A percentile compares a stretch with the other conserved stretches of the same genome.
Evolutionary conservation across 2,329 filamentous ascomycete species (phyloP).

Genomic region (Monosporascus sp.): DNA sequence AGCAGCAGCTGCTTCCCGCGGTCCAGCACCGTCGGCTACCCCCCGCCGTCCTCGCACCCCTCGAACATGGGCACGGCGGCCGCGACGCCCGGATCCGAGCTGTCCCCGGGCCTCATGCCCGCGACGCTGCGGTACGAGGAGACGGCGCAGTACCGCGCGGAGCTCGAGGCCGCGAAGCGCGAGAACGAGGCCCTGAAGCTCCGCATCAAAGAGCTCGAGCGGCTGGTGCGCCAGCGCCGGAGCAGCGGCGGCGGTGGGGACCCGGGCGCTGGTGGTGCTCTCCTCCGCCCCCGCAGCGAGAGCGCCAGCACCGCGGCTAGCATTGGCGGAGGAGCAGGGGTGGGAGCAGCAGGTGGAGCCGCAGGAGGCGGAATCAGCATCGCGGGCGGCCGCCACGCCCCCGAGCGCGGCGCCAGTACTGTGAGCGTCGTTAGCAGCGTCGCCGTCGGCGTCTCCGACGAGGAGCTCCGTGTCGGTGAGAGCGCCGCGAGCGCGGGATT

Average conservation of each 20-base stretch:
- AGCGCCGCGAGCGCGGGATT: conserved; percentile 50
- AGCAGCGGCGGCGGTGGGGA: conserved; percentile 33
- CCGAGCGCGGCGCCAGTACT: conserved; percentile 42
- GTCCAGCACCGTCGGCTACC: conserved; percentile 19
- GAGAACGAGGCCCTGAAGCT: conserved; percentile 60
- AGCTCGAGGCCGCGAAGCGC: conserved; percentile 56
- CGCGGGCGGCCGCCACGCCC: conserved; percentile 38
- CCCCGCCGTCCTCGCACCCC: conserved; percentile 11
- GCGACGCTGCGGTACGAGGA: conserved; percentile 59
- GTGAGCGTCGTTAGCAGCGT: conserved; percentile 40
- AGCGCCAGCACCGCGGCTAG: conserved; percentile 51
- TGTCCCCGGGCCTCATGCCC: conserved; percentile 50
- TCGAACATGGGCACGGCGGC: conserved; percentile 36
- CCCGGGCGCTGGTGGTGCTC: neutral
- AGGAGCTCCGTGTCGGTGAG: conserved; percentile 57
- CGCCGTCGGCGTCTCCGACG: conserved; percentile 52
- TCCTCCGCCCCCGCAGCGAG: conserved; percentile 35
- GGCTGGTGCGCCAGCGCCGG: conserved; percentile 43
- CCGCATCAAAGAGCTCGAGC: conserved; percentile 58
- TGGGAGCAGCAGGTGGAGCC: conserved; percentile 28
- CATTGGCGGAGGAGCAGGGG: conserved; percentile 34
- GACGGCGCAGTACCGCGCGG: conserved; percentile 52
- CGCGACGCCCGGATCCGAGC: conserved; percentile 38
- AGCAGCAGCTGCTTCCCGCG: neutral
- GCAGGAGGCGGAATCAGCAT: conserved; percentile 35